Conservation (phyloP, 208 protist genomes). For the Phytomonas francai region DNA sequence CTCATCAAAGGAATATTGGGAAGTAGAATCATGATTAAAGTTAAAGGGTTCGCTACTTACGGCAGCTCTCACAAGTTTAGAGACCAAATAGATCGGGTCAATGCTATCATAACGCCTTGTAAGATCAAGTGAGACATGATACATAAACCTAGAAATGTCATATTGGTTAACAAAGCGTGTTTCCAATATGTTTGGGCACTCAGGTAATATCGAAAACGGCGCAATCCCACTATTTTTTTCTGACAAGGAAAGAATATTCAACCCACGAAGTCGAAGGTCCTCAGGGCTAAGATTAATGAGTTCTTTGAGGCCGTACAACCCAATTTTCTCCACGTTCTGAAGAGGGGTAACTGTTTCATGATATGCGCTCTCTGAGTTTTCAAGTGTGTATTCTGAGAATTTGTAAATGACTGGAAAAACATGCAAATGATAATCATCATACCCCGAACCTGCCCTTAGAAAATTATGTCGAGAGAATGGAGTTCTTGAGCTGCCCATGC, state of each 20-base stretch:
- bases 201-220: slow-evolving; percentile 20
- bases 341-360: slow-evolving; percentile 11
- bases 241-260: slow-evolving; percentile 17
- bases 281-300: slow-evolving; percentile 28
- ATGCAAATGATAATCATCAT: slow-evolving; percentile 15
- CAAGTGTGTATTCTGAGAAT: slow-evolving; percentile 9
- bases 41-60: slow-evolving; percentile 22
- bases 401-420: slow-evolving; percentile 21
- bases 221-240: slow-evolving; percentile 20
- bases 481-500: slow-evolving; percentile 11
- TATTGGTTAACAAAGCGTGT: slow-evolving; percentile 20
- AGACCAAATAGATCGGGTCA: slow-evolving; percentile 21
- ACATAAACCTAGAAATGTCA: slow-evolving; percentile 31
- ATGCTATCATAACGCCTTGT: slow-evolving; percentile 21
- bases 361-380: slow-evolving; percentile 8
- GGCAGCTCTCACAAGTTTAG: slow-evolving; percentile 21
- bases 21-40: slow-evolving; percentile 9
- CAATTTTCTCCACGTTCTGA: slow-evolving; percentile 18
- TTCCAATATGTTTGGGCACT: slow-evolving; percentile 25
- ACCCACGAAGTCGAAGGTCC: slow-evolving; percentile 20
- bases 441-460: slow-evolving; percentile 3
- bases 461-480: slow-evolving; percentile 3
- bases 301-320: slow-evolving; percentile 19
- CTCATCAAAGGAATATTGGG: slow-evolving; percentile 17
- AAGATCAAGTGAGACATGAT: slow-evolving; percentile 19